Percentiles rank a stretch among this genome's conserved stretches.
phyloP scores from a whole-genome alignment of 345 rosid genomes.

The Luvunga scandens region DNA sequence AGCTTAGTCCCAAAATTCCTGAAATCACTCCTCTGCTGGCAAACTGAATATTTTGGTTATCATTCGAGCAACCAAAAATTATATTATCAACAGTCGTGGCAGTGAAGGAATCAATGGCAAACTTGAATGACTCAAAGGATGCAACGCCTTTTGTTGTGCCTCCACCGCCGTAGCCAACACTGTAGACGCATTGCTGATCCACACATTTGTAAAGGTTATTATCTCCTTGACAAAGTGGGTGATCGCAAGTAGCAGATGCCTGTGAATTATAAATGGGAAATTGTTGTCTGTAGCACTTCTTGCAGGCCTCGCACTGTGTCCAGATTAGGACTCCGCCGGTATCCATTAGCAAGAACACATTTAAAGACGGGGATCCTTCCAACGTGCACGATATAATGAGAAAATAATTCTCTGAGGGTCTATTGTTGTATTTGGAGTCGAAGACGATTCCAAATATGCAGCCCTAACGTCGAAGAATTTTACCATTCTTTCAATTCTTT shows the following conservation, averaged over 20 bases:
- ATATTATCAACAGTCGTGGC: background rate
- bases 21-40: background rate
- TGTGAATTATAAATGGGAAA: constrained; percentile 9
- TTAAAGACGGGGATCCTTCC: too few species aligned
- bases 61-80: constrained; percentile 24
- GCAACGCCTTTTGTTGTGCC: constrained; percentile 2
- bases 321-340: constrained; percentile 13
- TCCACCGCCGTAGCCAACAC: constrained; percentile 5
- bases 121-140: constrained; percentile 16
- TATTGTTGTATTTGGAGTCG: too few species aligned
- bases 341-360: background rate
- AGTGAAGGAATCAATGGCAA: background rate
- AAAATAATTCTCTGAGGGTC: too few species aligned
- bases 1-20: background rate
- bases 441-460: background rate
- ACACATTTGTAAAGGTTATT: constrained; percentile 6
- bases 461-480: background rate
- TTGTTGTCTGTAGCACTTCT: constrained; percentile 7
- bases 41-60: background rate
- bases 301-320: constrained; percentile 31
- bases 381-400: too few species aligned
- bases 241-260: constrained; percentile 13
- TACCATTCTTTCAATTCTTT: background rate
- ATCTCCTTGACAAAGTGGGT: constrained; percentile 2
- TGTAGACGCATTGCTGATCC: constrained; percentile 5